Conservation (phyloP, 1,139 yeast species). For the Zygoascus meyerae region DNA sequence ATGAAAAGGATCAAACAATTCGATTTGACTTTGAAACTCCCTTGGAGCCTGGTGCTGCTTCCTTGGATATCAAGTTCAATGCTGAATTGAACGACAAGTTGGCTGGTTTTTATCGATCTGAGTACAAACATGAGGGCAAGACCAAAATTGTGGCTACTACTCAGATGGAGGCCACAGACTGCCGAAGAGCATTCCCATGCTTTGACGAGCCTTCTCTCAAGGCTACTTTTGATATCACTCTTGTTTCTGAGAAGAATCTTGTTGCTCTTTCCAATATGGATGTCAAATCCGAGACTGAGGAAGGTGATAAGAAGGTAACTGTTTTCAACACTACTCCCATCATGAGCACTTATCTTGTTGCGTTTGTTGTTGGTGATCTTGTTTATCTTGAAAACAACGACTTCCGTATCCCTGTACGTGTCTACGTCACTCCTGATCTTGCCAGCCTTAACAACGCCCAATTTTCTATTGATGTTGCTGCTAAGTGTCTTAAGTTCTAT, state of each 20-base stretch:
- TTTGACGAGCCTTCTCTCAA: conserved; percentile 83
- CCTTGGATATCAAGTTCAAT: conserved; percentile 38
- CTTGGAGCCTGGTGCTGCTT: conserved; percentile 23
- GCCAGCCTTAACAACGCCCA: conserved; percentile 46
- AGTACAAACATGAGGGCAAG: conserved; percentile 53
- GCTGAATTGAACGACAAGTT: conserved; percentile 57
- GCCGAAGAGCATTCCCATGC: conserved; percentile 87
- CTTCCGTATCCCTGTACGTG: conserved; percentile 59
- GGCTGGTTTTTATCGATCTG: conserved; percentile 84
- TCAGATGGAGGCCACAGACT: conserved; percentile 87
- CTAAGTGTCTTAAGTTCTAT: conserved; percentile 61
- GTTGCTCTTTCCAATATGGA: conserved; percentile 76
- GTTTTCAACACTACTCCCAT: conserved; percentile 55
- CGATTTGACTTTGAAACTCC: conserved; percentile 17
- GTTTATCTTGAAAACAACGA: conserved; percentile 58
- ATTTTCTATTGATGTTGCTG: conserved; percentile 60
- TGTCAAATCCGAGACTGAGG: conserved; percentile 38
- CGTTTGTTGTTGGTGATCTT: conserved; percentile 73
- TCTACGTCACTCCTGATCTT: conserved; percentile 68
- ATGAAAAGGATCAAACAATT: conserved; percentile 14
- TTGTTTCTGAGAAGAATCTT: conserved; percentile 53
- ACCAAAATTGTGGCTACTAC: conserved; percentile 69
- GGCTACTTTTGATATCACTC: conserved; percentile 65
- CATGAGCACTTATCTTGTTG: conserved; percentile 71
- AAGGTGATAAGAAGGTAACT: conserved; percentile 28